Evolutionary conservation across 1,139 yeast genomes (phyloP), one percentile per base, ranked within the genome.

Genomic region (Kodamaea alishanica): DNA sequence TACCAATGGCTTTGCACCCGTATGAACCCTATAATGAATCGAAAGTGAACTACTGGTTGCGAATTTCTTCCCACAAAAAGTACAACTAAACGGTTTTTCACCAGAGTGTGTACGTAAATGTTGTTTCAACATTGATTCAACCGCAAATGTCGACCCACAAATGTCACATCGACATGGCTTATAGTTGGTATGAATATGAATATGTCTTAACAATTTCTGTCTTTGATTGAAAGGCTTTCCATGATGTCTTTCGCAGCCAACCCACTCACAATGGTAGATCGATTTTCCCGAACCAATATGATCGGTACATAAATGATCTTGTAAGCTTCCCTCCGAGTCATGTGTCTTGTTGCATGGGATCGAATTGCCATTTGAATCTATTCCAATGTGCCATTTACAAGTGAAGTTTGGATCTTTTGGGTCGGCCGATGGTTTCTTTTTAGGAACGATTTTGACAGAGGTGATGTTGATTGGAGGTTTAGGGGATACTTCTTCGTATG

Each of bases 61-160:
- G 55, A 77, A 77, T 27, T 54, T 55, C 51, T 77, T 77, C 5
- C 70, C 75, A 51, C 83, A 77, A 5, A 57, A 55, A 5, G 58
- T 52, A 51, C 83, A 77, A 31, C 52, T 46, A 47, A 67, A 77
- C 0, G 83, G 83, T 42, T 73, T 75, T 44, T 77, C 97, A 5
- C 97, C 98, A 0, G 96, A 86, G 56, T 92, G 98, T 1, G 79
- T 81, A 39, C 98, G 68, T 53, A 77, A 57, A 63, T 92, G 98
- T 73, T 82, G 89, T 35, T 73, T 68, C 37, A 85, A 65, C 71
- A 81, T 79, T 23, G 78, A 58, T 32, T 79, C 82, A 22, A 81
- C 83, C 7, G 87, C 84, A 63, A 90, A 89, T 12, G 70, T 58
- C 42, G 82, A 78, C 6, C 78, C 79, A 58, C 97, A 89, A 1